These are phyloP conservation scores for Apiotrichum mycotoxinovorans DNA, from an alignment of 1,284 basidiomycete genomes.

Conservation along the genomic window DNA sequence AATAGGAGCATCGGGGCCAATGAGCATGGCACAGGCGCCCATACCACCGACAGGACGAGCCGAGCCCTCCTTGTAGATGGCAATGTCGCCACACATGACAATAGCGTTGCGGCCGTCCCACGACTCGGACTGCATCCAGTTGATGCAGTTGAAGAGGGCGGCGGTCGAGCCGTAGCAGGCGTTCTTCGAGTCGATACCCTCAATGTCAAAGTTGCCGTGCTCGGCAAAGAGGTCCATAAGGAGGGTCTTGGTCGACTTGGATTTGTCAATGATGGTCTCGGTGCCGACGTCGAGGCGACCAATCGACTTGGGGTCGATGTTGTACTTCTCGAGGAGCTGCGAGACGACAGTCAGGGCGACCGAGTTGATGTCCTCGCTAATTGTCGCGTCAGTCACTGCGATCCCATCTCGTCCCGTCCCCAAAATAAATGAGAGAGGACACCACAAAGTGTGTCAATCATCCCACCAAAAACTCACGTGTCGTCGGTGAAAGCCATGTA, in stretches of 20 bases:
- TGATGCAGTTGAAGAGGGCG: constrained; percentile 93
- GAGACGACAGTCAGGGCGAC: constrained; percentile 87
- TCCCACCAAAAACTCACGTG: constrained; percentile 53
- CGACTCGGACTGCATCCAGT: constrained; percentile 94
- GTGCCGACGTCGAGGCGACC: constrained; percentile 97
- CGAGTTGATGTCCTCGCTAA: constrained; percentile 91
- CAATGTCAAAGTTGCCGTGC: constrained; percentile 88
- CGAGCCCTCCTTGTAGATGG: constrained; percentile 93
- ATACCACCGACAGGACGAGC: constrained; percentile 96
- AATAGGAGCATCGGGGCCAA: constrained; percentile 92
- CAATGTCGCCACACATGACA: constrained; percentile 95
- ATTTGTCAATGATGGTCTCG: constrained; percentile 99
- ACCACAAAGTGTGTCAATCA: too few relatives aligned
- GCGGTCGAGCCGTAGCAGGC: constrained; percentile 99
- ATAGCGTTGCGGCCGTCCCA: constrained; percentile 99
- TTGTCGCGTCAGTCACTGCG: too few relatives aligned
- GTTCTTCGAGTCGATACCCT: constrained; percentile 99
- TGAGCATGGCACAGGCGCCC: constrained; percentile 88
- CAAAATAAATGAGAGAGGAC: too few relatives aligned
- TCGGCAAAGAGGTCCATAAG: constrained; percentile 96
- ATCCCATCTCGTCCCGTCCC: too few relatives aligned
- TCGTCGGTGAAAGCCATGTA: constrained; percentile 98
- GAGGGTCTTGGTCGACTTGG: constrained; percentile 97
- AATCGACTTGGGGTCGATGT: constrained; percentile 92
- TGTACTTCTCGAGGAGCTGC: constrained; percentile 87